Conservation (phyloP, 2,329 filamentous ascomycete genomes). For the Fusarium avenaceum region DNA sequence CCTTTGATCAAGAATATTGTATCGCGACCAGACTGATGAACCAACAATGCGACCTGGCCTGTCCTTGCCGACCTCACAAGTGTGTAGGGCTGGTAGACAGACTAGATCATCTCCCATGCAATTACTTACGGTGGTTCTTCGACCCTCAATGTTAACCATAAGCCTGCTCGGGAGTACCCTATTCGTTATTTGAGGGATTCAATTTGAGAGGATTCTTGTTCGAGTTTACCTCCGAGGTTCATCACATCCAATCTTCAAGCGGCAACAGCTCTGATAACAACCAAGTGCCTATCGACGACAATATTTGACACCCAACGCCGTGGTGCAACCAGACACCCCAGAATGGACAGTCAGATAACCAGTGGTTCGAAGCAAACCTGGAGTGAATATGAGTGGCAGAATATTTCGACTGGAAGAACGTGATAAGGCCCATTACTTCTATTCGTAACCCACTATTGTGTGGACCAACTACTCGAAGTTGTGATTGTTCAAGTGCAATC, state of each 20-base stretch:
- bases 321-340: conserved; percentile 1
- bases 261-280: conserved; percentile 5
- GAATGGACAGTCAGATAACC: neutral
- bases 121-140: conserved; percentile 2
- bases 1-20: conserved; percentile 9
- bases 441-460: conserved; percentile 1
- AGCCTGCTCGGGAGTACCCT: neutral
- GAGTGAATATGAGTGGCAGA: conserved; percentile 9
- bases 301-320: neutral
- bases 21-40: conserved; percentile 22
- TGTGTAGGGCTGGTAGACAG: neutral
- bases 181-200: neutral
- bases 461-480: conserved; percentile 2
- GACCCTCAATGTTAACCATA: neutral
- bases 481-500: conserved; percentile 5
- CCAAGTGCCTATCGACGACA: conserved; percentile 1
- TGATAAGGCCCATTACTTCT: conserved; percentile 19
- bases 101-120: conserved; percentile 5
- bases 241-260: neutral
- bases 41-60: conserved; percentile 10
- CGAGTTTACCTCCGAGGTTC: neutral
- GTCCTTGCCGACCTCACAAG: neutral
- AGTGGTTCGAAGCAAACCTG: conserved; percentile 4
- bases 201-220: neutral
- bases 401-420: conserved; percentile 9